Percentiles rank a stretch among this genome's conserved stretches.
Conservation (phyloP, 495 filamentous ascomycete species). For the Parathielavia appendiculata region DNA sequence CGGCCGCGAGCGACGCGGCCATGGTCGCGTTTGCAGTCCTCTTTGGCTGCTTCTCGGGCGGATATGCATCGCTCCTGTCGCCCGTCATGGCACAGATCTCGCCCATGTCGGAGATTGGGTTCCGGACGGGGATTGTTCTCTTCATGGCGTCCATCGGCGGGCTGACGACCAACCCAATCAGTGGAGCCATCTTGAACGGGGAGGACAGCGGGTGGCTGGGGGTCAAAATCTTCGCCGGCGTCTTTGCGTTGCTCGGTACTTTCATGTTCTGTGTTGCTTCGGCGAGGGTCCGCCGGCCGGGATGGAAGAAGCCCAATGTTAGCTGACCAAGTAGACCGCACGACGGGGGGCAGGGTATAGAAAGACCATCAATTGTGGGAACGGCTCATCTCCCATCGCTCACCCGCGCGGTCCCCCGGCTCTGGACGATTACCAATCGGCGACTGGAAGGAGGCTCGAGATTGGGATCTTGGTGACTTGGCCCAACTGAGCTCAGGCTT, state of each 20-base stretch:
- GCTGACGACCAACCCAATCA: constrained; percentile 14
- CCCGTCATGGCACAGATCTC: constrained; percentile 25
- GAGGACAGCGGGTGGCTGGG: background rate
- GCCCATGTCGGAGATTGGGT: constrained; percentile 20
- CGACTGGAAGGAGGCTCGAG: too few species aligned
- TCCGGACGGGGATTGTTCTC: constrained; percentile 20
- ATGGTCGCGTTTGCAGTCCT: constrained; percentile 56
- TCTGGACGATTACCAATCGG: too few species aligned
- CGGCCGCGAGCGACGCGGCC: constrained; percentile 43
- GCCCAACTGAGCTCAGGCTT: too few species aligned
- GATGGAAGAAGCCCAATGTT: too few species aligned
- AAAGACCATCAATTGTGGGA: too few species aligned
- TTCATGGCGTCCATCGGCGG: constrained; percentile 29
- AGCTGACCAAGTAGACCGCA: background rate
- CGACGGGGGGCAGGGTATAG: too few species aligned
- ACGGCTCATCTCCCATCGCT: too few species aligned
- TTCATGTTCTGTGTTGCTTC: background rate
- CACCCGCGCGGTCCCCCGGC: too few species aligned
- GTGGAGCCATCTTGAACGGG: constrained; percentile 12
- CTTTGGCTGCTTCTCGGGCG: constrained; percentile 51
- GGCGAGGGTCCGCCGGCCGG: too few species aligned
- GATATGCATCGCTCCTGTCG: constrained; percentile 23
- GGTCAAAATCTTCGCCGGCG: background rate
- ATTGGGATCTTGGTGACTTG: too few species aligned
- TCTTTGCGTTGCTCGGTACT: background rate